Evolutionary conservation across 371 early-diverging fungal species (phyloP), one percentile per base, ranked within the genome.

Genomic region (Apophysomyces sp.): DNA sequence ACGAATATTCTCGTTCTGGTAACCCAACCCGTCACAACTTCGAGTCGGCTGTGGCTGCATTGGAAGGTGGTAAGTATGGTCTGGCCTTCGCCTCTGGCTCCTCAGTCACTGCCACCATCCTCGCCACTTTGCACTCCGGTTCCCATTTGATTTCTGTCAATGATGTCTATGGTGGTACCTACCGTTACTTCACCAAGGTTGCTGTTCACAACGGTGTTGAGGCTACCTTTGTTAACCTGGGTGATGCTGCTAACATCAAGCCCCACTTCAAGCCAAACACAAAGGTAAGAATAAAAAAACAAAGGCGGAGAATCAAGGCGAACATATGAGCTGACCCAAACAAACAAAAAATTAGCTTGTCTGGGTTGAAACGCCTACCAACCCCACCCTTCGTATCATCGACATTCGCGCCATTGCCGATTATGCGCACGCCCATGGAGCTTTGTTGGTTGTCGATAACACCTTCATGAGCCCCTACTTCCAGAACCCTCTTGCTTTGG

Each of bases 151-250:
- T 97, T 67, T 86, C 88, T 49, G 95, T 96, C 67, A 95, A 95
- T 81, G 98, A 98, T 73, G 95, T 96, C 39, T 98, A 98, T 73
- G 98, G 98, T 72, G 98, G 98, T 60, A 97, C 97, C 56, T 94
- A 94, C 82, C 91, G 98, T 58, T 97, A 94, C 84, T 91, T 98
- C 72, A 95, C 93, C 74, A 96, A 94, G 83, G 96, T 98, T 13
- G 95, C 96, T 15, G 72, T 73, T 37, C 78, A 77, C 66, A 61
- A 83, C 61, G 88, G 87, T 29, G 81, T 91, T 51, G 89, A 91
- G 58, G 85, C 89, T n/a, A 82, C 88, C 41, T 98, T 98, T 86
- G 91, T 95, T 39, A 94, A 97, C 78, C 81, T 97, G 70, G 71
- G 65, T 40, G 86, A 96, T 65, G 89, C 95, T 49, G 72, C 83